Conservation (phyloP, 768 basidiomycete species). For the Leccinellum rugosiceps region DNA sequence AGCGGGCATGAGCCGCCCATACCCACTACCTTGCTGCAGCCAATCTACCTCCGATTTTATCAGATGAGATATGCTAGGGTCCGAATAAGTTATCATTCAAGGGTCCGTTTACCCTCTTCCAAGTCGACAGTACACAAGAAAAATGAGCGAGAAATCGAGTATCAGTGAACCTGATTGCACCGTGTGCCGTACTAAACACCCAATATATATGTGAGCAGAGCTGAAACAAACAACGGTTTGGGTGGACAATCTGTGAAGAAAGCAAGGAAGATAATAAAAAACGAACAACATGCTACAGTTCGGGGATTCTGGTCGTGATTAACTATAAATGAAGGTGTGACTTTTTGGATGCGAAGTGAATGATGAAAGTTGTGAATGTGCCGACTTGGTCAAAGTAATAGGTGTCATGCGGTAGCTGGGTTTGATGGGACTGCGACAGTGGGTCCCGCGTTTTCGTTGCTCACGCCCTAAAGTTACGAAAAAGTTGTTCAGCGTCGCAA, state of each 20-base stretch:
- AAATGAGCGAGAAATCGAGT: neutral
- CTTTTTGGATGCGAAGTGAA: constrained; percentile 3
- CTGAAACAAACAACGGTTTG: neutral
- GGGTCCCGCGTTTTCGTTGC: constrained; percentile 16
- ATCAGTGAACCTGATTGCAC: constrained; percentile 7
- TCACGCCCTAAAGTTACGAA: constrained; percentile 21
- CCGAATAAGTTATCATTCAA: constrained; percentile 21
- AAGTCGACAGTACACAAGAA: constrained; percentile 13
- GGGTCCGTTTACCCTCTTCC: constrained; percentile 8
- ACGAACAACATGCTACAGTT: constrained; percentile 29
- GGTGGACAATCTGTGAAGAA: constrained; percentile 9
- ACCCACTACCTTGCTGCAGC: neutral
- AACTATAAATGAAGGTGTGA: constrained; percentile 18
- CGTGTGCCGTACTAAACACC: constrained; percentile 14
- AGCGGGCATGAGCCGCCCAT: constrained; percentile 19
- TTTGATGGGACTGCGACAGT: constrained; percentile 4
- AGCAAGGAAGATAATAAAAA: constrained; percentile 8
- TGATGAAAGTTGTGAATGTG: neutral
- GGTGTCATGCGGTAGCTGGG: constrained; percentile 7
- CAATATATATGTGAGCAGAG: constrained; percentile 26
- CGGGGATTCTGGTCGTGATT: constrained; percentile 4
- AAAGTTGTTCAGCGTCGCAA: neutral
- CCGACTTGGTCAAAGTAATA: neutral
- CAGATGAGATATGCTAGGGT: neutral
- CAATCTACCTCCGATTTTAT: neutral